Conservation (phyloP, 2,329 filamentous ascomycete species). For the Fusarium denticulatum region DNA sequence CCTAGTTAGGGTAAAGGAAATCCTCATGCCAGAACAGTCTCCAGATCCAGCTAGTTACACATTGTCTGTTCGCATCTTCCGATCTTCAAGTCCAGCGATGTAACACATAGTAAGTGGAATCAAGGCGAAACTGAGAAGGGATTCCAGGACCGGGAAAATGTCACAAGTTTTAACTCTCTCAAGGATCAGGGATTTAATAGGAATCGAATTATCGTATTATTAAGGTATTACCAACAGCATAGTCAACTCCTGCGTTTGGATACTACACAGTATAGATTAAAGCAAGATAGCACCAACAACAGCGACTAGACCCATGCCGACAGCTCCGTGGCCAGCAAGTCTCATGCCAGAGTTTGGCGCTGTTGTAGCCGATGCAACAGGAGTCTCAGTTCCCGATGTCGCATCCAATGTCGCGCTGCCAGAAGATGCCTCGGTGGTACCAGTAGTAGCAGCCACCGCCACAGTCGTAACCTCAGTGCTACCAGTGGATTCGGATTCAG, state of each 20-base stretch:
- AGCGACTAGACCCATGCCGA: neutral
- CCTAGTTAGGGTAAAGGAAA: too few relatives aligned
- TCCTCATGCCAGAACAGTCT: neutral
- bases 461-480: neutral
- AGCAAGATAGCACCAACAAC: neutral
- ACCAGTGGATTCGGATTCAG: neutral
- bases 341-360: neutral
- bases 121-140: neutral
- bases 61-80: neutral
- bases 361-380: neutral
- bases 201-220: neutral
- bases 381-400: neutral
- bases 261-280: neutral
- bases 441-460: neutral
- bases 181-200: neutral
- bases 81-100: neutral
- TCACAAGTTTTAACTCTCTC: too few relatives aligned
- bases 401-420: neutral
- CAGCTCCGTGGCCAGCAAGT: neutral
- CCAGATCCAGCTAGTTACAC: neutral
- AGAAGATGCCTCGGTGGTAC: neutral
- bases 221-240: neutral
- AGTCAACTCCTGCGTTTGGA: neutral
- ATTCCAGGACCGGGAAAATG: rapidly evolving
- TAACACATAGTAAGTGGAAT: neutral